These are phyloP conservation scores for Leccinum insigne DNA, from an alignment of 1,284 basidiomycete genomes.

Conservation along the genomic window DNA sequence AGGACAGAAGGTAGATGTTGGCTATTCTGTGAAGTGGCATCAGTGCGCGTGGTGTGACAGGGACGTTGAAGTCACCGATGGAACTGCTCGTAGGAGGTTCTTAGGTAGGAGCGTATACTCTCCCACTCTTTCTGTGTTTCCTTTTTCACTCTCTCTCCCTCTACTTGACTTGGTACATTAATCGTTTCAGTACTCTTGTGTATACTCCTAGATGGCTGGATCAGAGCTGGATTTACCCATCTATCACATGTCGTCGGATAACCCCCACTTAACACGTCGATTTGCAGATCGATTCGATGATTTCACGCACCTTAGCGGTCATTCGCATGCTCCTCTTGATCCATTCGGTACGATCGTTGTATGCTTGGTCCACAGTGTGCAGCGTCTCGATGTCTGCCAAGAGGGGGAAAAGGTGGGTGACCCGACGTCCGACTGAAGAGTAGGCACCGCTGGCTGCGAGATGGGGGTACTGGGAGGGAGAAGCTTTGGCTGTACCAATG, in stretches of 20 bases:
- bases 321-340: constrained; percentile 88
- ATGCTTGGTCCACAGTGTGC: constrained; percentile 84
- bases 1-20: too few relatives aligned
- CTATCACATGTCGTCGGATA: constrained; percentile 37
- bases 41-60: too few relatives aligned
- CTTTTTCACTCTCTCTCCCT: background rate
- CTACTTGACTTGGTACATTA: constrained; percentile 43
- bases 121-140: background rate
- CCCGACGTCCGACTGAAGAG: background rate
- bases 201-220: constrained; percentile 87
- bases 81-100: too few relatives aligned
- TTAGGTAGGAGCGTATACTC: background rate
- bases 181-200: constrained; percentile 78
- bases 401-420: background rate
- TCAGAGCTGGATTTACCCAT: constrained; percentile 97
- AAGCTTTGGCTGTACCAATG: too few relatives aligned
- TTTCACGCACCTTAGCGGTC: constrained; percentile 60
- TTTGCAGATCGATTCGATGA: background rate
- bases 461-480: too few relatives aligned
- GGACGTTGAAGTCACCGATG: too few relatives aligned
- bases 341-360: constrained; percentile 82
- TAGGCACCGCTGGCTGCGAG: too few relatives aligned
- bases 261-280: constrained; percentile 6
- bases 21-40: too few relatives aligned
- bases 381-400: constrained; percentile 74